Conservation (phyloP, 805 yeast species). For the Schwanniomyces sp. region DNA sequence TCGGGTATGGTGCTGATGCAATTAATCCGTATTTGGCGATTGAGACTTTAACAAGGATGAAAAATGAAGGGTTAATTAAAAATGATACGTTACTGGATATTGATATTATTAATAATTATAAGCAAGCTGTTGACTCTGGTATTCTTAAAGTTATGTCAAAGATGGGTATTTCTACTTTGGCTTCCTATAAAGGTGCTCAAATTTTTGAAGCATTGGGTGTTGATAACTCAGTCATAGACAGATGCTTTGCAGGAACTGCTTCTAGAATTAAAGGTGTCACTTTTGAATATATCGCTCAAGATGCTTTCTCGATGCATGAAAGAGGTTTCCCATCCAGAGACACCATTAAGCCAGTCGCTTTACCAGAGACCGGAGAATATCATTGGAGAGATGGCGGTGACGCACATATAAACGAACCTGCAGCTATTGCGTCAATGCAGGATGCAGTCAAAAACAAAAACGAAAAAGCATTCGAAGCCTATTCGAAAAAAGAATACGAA, state of each 20-base stretch:
- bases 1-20: conserved; percentile 98
- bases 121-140: conserved; percentile 84
- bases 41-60: conserved; percentile 84
- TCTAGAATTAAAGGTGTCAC: conserved; percentile 95
- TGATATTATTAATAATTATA: conserved; percentile 72
- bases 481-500: conserved; percentile 85
- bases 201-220: conserved; percentile 96
- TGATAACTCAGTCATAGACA: conserved; percentile 91
- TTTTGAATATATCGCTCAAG: conserved; percentile 94
- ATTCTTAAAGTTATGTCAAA: conserved; percentile 96
- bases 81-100: conserved; percentile 57
- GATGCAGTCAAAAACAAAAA: conserved; percentile 98
- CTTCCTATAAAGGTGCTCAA: conserved; percentile 99
- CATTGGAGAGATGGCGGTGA: conserved; percentile 99
- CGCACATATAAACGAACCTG: conserved; percentile 90
- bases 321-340: conserved; percentile 83
- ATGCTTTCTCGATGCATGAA: conserved; percentile 91
- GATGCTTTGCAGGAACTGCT: conserved; percentile 96
- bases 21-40: conserved; percentile 91
- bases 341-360: conserved; percentile 65
- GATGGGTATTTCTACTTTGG: conserved; percentile 98
- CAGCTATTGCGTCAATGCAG: conserved; percentile 91
- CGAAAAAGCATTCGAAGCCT: conserved; percentile 87
- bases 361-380: conserved; percentile 95
- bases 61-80: conserved; percentile 68